A percentile compares a stretch with the other conserved stretches of the same genome.
phyloP scores from a whole-genome alignment of 192 early-diverging fungal genomes.

The Backusella morwellensis region DNA sequence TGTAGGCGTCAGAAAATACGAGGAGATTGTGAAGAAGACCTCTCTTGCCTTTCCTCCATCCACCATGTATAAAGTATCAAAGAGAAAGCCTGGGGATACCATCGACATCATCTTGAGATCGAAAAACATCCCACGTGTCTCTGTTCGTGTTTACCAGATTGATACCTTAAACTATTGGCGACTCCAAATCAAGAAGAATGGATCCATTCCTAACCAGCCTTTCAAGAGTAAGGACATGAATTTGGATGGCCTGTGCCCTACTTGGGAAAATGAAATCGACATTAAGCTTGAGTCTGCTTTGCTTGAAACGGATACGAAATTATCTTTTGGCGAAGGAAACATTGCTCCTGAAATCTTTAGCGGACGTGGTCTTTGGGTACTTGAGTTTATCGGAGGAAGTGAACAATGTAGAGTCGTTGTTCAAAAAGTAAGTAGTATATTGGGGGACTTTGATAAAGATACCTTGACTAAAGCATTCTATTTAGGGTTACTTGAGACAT shows the following conservation, averaged over 20 bases:
- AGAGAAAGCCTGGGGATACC: slow-evolving; percentile 27
- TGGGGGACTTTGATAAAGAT: neutral
- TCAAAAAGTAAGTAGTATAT: slow-evolving; percentile 36
- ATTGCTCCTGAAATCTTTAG: slow-evolving; percentile 34
- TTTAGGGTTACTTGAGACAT: slow-evolving; percentile 42
- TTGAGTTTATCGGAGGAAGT: slow-evolving; percentile 45
- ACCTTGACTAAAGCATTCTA: neutral
- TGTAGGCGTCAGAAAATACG: neutral
- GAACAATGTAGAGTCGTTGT: slow-evolving; percentile 40
- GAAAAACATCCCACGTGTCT: slow-evolving; percentile 41
- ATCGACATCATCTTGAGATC: slow-evolving; percentile 32
- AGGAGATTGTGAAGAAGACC: neutral
- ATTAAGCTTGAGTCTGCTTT: slow-evolving; percentile 9
- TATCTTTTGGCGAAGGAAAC: slow-evolving; percentile 31
- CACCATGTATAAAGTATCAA: neutral
- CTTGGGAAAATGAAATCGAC: slow-evolving; percentile 35
- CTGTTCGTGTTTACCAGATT: slow-evolving; percentile 43
- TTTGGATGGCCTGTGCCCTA: slow-evolving; percentile 47
- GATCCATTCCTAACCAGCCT: neutral
- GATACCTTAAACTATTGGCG: slow-evolving; percentile 42
- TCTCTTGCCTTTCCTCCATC: slow-evolving; percentile 3
- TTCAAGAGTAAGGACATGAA: slow-evolving; percentile 15
- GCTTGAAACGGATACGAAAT: slow-evolving; percentile 14
- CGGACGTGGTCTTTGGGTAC: slow-evolving; percentile 45
- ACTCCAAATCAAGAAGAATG: slow-evolving; percentile 14